Evolutionary conservation across 371 early-diverging fungal genomes (phyloP), one percentile per base, ranked within the genome.

Genomic region (Mucor piriformis): DNA sequence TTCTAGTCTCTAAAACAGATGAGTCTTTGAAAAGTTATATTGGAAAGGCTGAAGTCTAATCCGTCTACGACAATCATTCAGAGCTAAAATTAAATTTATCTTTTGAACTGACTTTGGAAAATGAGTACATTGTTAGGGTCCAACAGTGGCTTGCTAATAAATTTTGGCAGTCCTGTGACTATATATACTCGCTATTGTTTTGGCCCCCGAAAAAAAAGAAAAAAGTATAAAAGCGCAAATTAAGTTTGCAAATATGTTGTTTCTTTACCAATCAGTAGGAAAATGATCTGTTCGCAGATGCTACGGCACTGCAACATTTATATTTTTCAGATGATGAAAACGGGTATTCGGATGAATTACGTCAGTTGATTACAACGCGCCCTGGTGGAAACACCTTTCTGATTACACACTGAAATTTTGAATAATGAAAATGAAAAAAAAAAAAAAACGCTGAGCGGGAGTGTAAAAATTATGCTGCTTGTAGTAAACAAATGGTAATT

Each of bases 291-390:
- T 73, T 66, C 55, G 64, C 54, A 67, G 64, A 48, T 66, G 64
- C 64, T 67, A 63, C 47, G 60, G 63, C 67, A 67, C 70, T 70
- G 57, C 63, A 65, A 64, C 64, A 71, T 54, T 59, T 64, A 66
- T 70, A 65, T 70, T 74, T 72, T 69, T 66, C 73, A 68, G 63
- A 72, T 76, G 76, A 76, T 76, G 76, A 76, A 76, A 72, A 29
- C 64, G 76, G 76, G 76, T 69, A 44, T 73, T 64, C 63, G 73
- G 54, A 73, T 73, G 73, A 73, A 61, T n/a, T 55, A 67, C 66
- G 69, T 74, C 61, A 47, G 35, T 61, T 70, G 71, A 76, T 76
- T 76, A 70, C 33, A 66, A 57, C 48, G 66, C 65, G 63, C 70
- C 76, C 76, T 64, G 70, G 65, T 54, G 40, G 60, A 67, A 53